Evolutionary conservation across 768 basidiomycete genomes (phyloP).

Genomic region (Tephrocybe rancida): DNA sequence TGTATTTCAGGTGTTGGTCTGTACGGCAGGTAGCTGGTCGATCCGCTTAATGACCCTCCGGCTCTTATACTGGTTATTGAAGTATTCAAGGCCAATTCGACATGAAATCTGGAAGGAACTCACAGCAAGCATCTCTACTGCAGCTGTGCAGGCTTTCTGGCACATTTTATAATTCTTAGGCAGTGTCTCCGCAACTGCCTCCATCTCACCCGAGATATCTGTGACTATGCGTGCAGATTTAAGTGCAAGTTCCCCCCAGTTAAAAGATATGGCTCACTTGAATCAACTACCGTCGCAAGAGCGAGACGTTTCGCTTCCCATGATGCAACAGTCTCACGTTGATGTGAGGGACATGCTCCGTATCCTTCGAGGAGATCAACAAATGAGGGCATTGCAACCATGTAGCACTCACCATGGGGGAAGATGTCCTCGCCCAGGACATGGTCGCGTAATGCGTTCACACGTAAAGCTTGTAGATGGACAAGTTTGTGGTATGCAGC

Average conservation of each 20-base stretch:
- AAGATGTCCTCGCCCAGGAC: slow-evolving; percentile 66
- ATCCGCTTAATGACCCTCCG: slow-evolving; percentile 52
- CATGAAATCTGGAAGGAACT: slow-evolving; percentile 19
- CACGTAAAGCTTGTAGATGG: slow-evolving; percentile 58
- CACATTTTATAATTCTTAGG: slow-evolving; percentile 50
- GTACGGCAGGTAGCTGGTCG: slow-evolving; percentile 41
- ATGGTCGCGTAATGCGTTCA: slow-evolving; percentile 51
- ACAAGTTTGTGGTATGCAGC: slow-evolving; percentile 66
- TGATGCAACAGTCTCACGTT: slow-evolving; percentile 37
- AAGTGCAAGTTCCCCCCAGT: not conserved
- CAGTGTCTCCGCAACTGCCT: slow-evolving; percentile 45
- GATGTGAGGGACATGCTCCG: slow-evolving; percentile 59
- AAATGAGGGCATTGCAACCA: slow-evolving; percentile 3
- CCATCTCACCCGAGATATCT: slow-evolving; percentile 72
- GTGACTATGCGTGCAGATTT: slow-evolving; percentile 43
- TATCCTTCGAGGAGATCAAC: slow-evolving; percentile 43
- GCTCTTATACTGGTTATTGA: slow-evolving; percentile 60
- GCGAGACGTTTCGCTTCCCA: slow-evolving; percentile 57
- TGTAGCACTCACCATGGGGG: slow-evolving; percentile 54
- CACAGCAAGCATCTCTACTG: slow-evolving; percentile 71
- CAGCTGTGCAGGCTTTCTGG: slow-evolving; percentile 61
- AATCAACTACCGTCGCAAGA: slow-evolving; percentile 51
- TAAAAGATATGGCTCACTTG: slow-evolving; percentile 37
- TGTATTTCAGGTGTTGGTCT: slow-evolving; percentile 17
- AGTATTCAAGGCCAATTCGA: slow-evolving; percentile 14